Evolutionary conservation across 2,329 filamentous ascomycete species (phyloP).

Genomic region (Aureobasidium melanogenum): DNA sequence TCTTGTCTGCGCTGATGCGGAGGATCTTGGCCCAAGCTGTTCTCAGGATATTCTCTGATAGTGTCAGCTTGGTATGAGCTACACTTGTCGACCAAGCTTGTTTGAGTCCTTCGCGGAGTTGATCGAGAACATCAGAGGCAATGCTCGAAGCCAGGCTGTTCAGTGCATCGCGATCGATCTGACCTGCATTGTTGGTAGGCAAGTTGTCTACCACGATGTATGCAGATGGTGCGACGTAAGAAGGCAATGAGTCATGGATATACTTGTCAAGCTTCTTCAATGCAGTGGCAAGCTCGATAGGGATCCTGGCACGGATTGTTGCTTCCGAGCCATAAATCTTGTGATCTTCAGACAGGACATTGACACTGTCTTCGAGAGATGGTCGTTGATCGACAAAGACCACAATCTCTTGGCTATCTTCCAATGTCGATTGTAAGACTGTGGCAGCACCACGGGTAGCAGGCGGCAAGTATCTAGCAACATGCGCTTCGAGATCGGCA

Average conservation of each 20-base stretch:
- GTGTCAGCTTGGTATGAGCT: slow-evolving; percentile 25
- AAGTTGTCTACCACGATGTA: slow-evolving; percentile 36
- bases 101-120: slow-evolving; percentile 18
- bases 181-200: slow-evolving; percentile 18
- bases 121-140: slow-evolving; percentile 16
- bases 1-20: slow-evolving; percentile 35
- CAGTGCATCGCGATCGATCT: slow-evolving; percentile 27
- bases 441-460: slow-evolving; percentile 21
- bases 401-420: slow-evolving; percentile 14
- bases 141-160: slow-evolving; percentile 24
- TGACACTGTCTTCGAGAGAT: slow-evolving; percentile 20
- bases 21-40: slow-evolving; percentile 43
- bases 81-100: slow-evolving; percentile 28
- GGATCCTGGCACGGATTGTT: slow-evolving; percentile 17
- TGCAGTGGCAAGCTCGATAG: slow-evolving; percentile 25
- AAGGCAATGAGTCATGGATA: slow-evolving; percentile 36
- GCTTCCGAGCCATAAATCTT: slow-evolving; percentile 13
- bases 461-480: slow-evolving; percentile 28
- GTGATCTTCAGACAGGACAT: slow-evolving; percentile 21
- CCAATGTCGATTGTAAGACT: slow-evolving; percentile 14
- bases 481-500: slow-evolving; percentile 32
- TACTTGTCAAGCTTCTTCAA: slow-evolving; percentile 35
- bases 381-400: slow-evolving; percentile 28
- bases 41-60: slow-evolving; percentile 32
- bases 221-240: slow-evolving; percentile 39